Evolutionary conservation across 192 early-diverging fungal genomes (phyloP), one percentile per base, ranked within the genome.

Genomic region (Coemansia sp.): DNA sequence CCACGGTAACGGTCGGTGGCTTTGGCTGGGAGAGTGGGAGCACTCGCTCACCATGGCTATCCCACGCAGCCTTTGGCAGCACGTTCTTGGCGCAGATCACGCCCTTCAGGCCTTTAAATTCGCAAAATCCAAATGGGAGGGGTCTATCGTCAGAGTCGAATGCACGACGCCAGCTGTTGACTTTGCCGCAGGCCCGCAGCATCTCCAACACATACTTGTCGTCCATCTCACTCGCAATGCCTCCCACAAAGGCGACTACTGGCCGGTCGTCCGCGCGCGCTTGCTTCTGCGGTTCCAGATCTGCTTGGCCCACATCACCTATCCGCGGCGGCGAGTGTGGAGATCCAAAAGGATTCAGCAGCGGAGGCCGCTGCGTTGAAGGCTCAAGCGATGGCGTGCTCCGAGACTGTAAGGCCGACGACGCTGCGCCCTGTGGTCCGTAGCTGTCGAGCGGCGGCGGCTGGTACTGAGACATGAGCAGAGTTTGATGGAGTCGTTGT

Each of bases 111-210:
- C 37, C 49, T n/a, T 59, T 32, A 41, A 75, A 81, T 36, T 75
- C 78, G 67, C 78, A 81, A 57, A 81, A 81, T 5, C 78, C 78
- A 68, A 81, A 81, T n/a, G 60, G 41, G 39, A 71, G 65, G 22
- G 73, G 78, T 29, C 58, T 60, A 3, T 64, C 78, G 12, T 75
- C 60, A 1, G 73, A 61, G 32, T 60, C 61, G 25, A 42, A 45
- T 5, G 67, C 73, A 7, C 78, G 68, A 15, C 38, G 53, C 73
- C 78, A 81, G 61, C 43, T 71, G 17, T 14, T 56, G 38, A 81
- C 54, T 15, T 70, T 36, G 17, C 78, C 73, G 12, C 73, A 81
- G 9, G 63, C 65, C 20, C 32, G 29, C 45, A 81, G 37, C 11
- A 81, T 57, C 63, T 64, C 68, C 46, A 62, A 56, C 17, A 81